Conservation (phyloP, 176 grass and related monocot genomes). For the Triticum dicoccoides region DNA sequence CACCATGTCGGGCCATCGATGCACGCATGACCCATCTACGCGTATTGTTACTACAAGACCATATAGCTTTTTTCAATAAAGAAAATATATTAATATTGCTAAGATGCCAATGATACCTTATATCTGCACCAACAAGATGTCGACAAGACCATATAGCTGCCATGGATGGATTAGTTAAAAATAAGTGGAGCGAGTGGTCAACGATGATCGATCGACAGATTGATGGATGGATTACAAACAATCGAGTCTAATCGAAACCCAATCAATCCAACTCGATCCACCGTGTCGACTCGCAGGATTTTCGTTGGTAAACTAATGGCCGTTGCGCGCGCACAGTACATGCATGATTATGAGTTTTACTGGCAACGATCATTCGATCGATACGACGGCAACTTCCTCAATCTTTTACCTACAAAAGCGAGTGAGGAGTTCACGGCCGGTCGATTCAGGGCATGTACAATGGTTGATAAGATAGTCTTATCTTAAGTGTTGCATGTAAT, state of each 20-base stretch:
- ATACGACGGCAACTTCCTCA: neutral
- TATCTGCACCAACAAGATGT: too few species aligned
- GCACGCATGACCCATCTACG: neutral
- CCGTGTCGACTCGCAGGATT: neutral
- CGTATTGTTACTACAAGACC: neutral
- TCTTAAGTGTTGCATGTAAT: too few species aligned
- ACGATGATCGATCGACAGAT: neutral
- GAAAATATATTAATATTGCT: too few species aligned
- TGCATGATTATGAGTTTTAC: conserved; percentile 18
- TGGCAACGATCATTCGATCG: neutral
- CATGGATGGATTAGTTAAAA: neutral
- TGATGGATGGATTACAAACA: neutral
- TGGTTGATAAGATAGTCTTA: too few species aligned
- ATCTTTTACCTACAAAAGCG: neutral
- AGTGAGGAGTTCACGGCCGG: neutral
- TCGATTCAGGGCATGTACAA: too few species aligned
- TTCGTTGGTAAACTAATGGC: neutral
- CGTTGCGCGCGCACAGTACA: neutral
- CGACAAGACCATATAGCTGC: neutral
- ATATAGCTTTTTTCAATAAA: neutral
- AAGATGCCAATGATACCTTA: too few species aligned
- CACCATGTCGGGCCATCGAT: neutral
- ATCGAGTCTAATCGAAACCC: neutral
- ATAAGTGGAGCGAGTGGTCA: neutral
- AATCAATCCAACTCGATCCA: neutral